Conservation (phyloP, 2,329 filamentous ascomycete species). For the Ceratocystiopsis sp. region DNA sequence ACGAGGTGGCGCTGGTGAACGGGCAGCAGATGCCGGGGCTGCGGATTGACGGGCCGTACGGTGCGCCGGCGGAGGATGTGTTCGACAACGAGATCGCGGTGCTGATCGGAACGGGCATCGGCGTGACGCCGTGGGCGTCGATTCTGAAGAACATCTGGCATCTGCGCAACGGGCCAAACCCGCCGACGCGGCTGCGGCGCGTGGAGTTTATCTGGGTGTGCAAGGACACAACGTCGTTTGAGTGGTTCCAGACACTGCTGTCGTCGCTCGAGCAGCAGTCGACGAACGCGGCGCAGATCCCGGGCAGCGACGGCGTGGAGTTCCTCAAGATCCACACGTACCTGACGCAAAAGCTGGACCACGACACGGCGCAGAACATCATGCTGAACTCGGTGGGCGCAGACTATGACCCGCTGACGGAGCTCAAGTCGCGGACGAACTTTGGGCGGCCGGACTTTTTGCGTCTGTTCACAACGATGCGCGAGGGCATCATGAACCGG, state of each 20-base stretch:
- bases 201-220: slow-evolving; percentile 99
- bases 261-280: slow-evolving; percentile 82
- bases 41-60: slow-evolving; percentile 88
- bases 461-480: slow-evolving; percentile 66
- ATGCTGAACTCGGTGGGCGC: slow-evolving; percentile 88
- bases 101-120: slow-evolving; percentile 72
- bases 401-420: slow-evolving; percentile 76
- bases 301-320: slow-evolving; percentile 52
- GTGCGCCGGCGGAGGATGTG: slow-evolving; percentile 91
- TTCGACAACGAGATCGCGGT: slow-evolving; percentile 86
- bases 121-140: slow-evolving; percentile 71
- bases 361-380: slow-evolving; percentile 89
- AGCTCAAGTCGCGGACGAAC: slow-evolving; percentile 77
- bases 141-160: slow-evolving; percentile 98
- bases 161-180: slow-evolving; percentile 75
- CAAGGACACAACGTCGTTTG: slow-evolving; percentile 87
- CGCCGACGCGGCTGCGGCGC: slow-evolving; percentile 71
- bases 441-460: slow-evolving; percentile 87
- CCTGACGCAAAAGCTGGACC: slow-evolving; percentile 81
- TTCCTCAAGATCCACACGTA: slow-evolving; percentile 98
- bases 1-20: slow-evolving; percentile 88
- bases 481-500: slow-evolving; percentile 69
- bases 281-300: slow-evolving; percentile 46
- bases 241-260: slow-evolving; percentile 95
- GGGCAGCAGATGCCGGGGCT: slow-evolving; percentile 82